Conservation (phyloP, 2,329 filamentous ascomycete species). For the Neurospora sp. region DNA sequence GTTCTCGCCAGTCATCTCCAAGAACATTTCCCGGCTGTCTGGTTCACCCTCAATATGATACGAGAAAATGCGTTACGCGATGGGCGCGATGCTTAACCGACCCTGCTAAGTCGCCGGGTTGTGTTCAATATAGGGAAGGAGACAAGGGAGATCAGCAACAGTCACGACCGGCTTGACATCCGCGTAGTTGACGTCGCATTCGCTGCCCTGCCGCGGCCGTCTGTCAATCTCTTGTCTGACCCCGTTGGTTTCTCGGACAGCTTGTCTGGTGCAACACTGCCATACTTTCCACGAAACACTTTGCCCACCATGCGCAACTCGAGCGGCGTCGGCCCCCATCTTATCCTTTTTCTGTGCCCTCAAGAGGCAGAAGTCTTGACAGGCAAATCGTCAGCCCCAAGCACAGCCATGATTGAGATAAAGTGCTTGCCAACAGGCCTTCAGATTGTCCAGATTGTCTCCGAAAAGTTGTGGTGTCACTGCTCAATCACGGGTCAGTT, state of each 20-base stretch:
- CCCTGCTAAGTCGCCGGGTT: background rate
- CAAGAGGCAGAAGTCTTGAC: background rate
- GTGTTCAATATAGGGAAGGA: background rate
- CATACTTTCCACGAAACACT: background rate
- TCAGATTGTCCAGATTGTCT: background rate
- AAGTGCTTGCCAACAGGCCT: background rate
- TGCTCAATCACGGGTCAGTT: background rate
- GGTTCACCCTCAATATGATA: background rate
- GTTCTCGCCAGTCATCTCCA: background rate
- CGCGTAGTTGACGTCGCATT: background rate
- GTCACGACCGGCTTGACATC: background rate
- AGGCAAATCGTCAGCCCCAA: background rate
- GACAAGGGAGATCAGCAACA: background rate
- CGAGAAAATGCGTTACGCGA: background rate
- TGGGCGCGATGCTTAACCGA: background rate
- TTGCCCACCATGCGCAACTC: background rate
- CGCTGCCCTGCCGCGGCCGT: background rate
- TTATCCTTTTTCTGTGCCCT: background rate
- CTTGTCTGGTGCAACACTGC: background rate
- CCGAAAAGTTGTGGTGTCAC: background rate
- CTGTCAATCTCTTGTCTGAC: background rate
- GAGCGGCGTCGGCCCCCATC: background rate
- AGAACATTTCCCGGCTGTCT: background rate
- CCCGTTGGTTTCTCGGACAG: background rate
- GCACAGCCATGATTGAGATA: background rate